Evolutionary conservation across 192 early-diverging fungal species (phyloP).

Genomic region (Martensiomyces pterosporus): DNA sequence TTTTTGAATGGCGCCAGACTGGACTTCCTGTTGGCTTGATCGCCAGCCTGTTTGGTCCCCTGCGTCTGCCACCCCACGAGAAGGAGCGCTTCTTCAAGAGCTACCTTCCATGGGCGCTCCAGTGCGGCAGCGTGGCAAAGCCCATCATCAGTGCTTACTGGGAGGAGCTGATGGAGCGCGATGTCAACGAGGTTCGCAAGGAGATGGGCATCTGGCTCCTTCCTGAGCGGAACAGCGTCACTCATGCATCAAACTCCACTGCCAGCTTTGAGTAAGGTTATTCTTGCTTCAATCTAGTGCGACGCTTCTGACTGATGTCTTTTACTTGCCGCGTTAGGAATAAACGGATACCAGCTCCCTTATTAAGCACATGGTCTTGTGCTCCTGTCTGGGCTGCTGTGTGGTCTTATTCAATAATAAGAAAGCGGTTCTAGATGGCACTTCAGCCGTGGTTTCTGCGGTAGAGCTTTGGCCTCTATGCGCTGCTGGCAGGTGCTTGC

Average conservation of each 20-base stretch:
- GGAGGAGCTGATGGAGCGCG: conserved; percentile 73
- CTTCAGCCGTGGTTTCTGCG: too few relatives aligned
- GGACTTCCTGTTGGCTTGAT: conserved; percentile 85
- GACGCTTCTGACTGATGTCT: too few relatives aligned
- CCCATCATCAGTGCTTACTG: conserved; percentile 86
- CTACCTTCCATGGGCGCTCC: conserved; percentile 92
- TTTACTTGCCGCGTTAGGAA: too few relatives aligned
- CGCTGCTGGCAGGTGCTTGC: background rate
- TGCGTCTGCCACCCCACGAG: conserved; percentile 61
- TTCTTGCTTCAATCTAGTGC: too few relatives aligned
- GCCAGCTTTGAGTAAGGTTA: conserved; percentile 4
- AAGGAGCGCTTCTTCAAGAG: conserved; percentile 57
- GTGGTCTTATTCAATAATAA: too few relatives aligned
- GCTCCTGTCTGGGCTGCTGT: too few relatives aligned
- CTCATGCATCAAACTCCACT: conserved; percentile 21
- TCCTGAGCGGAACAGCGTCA: conserved; percentile 38
- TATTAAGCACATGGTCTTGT: too few relatives aligned
- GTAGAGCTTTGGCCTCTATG: too few relatives aligned
- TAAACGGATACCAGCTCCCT: too few relatives aligned
- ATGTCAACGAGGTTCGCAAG: conserved; percentile 64
- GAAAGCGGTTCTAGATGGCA: too few relatives aligned
- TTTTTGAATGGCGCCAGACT: conserved; percentile 90
- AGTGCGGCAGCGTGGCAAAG: conserved; percentile 68
- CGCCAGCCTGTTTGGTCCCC: conserved; percentile 77
- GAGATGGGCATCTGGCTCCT: conserved; percentile 69